Conservation (phyloP, 108 stramenopile species). For the Nitzschia inconspicua region DNA sequence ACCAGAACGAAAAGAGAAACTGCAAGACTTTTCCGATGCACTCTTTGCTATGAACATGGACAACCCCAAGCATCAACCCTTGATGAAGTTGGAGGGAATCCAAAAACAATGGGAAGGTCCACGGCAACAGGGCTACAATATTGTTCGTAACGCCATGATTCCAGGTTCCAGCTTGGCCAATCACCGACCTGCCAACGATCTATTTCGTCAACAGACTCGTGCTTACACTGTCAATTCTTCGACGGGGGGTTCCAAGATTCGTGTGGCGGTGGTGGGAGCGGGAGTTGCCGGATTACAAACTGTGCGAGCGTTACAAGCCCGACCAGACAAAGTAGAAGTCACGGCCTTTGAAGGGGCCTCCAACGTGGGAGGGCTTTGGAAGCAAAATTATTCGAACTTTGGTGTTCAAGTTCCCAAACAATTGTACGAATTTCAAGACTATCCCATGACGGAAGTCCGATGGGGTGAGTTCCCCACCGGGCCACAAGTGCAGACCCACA, state of each 20-base stretch:
- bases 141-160: conserved; percentile 10
- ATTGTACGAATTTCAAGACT: conserved; percentile 33
- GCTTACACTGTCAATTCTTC: conserved; percentile 5
- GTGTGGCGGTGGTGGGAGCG: conserved; percentile 26
- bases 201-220: background rate
- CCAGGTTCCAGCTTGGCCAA: background rate
- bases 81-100: conserved; percentile 34
- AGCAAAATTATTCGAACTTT: conserved; percentile 23
- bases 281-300: conserved; percentile 35
- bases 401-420: conserved; percentile 37
- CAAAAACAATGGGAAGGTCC: conserved; percentile 8
- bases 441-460: conserved; percentile 15
- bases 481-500: conserved; percentile 26
- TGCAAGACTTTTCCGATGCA: conserved; percentile 16
- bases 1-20: background rate
- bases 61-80: conserved; percentile 16
- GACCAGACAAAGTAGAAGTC: conserved; percentile 21
- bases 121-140: conserved; percentile 11
- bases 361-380: conserved; percentile 34
- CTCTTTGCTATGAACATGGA: conserved; percentile 24
- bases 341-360: conserved; percentile 21
- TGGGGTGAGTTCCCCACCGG: conserved; percentile 19
- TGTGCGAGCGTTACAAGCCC: conserved; percentile 18
- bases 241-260: background rate
- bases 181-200: conserved; percentile 2